Evolutionary conservation across 2,329 filamentous ascomycete genomes (phyloP).

Genomic region (Aspergillus jensenii): DNA sequence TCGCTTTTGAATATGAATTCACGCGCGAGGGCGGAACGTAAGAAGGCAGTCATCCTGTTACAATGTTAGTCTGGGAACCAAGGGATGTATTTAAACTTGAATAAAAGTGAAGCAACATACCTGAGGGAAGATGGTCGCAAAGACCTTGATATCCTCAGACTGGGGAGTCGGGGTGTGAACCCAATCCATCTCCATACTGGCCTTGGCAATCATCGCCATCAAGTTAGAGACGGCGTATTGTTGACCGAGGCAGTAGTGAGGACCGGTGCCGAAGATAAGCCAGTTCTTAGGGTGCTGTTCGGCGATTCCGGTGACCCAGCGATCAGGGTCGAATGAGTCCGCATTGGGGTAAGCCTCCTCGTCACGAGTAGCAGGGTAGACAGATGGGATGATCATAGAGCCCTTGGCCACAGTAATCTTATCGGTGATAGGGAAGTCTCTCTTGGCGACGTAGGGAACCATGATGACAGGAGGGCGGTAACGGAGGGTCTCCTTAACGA

Average conservation of each 20-base stretch:
- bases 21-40: slow-evolving; percentile 59
- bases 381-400: slow-evolving; percentile 90
- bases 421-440: slow-evolving; percentile 85
- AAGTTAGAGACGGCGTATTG: slow-evolving; percentile 87
- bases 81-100: not conserved
- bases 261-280: slow-evolving; percentile 91
- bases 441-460: slow-evolving; percentile 94
- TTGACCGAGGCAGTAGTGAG: slow-evolving; percentile 95
- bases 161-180: slow-evolving; percentile 77
- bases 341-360: slow-evolving; percentile 89
- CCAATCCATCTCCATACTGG: slow-evolving; percentile 84
- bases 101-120: slow-evolving; percentile 45
- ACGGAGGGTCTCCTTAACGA: slow-evolving; percentile 86
- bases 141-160: slow-evolving; percentile 96
- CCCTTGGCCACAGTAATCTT: slow-evolving; percentile 92
- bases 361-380: slow-evolving; percentile 87
- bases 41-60: slow-evolving; percentile 78
- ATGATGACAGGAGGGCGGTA: slow-evolving; percentile 96
- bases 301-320: slow-evolving; percentile 87
- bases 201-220: slow-evolving; percentile 86
- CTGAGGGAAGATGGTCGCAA: slow-evolving; percentile 96
- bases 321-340: slow-evolving; percentile 83
- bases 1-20: slow-evolving; percentile 16
- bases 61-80: slow-evolving; percentile 20
- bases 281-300: slow-evolving; percentile 94